Evolutionary conservation across 225 moss, liverwort and hornwort species (phyloP).

Genomic region (Physcomitrium patens): DNA sequence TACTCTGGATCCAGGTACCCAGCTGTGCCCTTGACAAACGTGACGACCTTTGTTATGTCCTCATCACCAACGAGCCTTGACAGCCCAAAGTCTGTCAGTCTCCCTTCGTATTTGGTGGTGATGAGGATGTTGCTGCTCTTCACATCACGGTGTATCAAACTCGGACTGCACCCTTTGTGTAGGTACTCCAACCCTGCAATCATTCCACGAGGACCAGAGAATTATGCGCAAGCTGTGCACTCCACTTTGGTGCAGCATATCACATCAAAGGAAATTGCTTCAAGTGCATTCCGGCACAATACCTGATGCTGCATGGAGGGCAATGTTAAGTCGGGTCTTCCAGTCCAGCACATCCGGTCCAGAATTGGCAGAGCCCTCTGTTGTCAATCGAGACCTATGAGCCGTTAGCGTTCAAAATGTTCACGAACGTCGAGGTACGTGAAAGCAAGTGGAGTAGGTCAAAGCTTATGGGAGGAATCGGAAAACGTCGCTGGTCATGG

Average conservation of each 20-base stretch:
- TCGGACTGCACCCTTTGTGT: constrained; percentile 60
- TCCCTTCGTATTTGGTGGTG: constrained; percentile 47
- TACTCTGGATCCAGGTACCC: constrained; percentile 38
- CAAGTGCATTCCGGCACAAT: not conserved
- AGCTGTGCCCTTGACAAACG: constrained; percentile 35
- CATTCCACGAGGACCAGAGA: not conserved
- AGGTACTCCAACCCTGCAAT: constrained; percentile 62
- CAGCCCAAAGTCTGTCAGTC: constrained; percentile 72
- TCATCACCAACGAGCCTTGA: constrained; percentile 59
- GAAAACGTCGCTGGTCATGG: no score
- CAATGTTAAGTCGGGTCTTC: constrained; percentile 50
- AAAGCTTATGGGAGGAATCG: not conserved
- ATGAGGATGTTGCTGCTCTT: constrained; percentile 76
- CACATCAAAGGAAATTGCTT: no score
- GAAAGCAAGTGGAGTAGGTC: no score
- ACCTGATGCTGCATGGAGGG: constrained; percentile 69
- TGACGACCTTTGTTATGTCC: constrained; percentile 48
- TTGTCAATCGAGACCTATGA: not conserved
- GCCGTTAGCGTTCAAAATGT: not conserved
- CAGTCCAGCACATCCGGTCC: constrained; percentile 30
- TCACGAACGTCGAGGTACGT: no score
- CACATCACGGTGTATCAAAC: constrained; percentile 74
- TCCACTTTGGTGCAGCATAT: no score
- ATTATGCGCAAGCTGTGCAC: no score
- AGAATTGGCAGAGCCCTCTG: not conserved